Base-by-base conservation (phyloP, 78 protist genomes). In the Diacronema lutheri region DNA sequence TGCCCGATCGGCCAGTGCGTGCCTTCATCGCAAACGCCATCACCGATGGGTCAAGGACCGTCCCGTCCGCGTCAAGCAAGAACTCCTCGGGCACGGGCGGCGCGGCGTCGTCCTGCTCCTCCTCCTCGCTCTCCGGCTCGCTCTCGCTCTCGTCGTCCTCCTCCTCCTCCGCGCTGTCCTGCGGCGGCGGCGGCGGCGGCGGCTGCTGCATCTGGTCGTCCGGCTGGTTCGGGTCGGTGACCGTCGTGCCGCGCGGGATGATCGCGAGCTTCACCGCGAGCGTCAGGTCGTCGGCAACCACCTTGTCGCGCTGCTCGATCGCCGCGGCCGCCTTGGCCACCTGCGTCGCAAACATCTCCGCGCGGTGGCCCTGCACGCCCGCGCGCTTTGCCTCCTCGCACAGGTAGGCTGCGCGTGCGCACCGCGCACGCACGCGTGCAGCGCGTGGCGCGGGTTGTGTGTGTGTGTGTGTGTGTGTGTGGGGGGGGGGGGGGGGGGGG, bases 61-160 rank as follows among this genome's bases (percentile, higher is more conserved):
- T 71, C 79, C 81, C 89, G 84, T 86, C 89, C 11, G 81, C 60
- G 58, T 86, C 89, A 65, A 86, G 76, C 68, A 86, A 62, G 73
- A 86, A 86, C 89, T 86, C 89, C 87, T 83, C 81, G 56, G 87
- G 87, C 58, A 69, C 68, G 56, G 50, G 40, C 33, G 83, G 83
- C 40, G 83, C 12, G 11, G 68, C n/a, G 68, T 77, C 83, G 57
- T 46, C 68, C 62, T 81, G 62, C 65, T 81, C 88, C 78, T 58
- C 33, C 50, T 44, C 50, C 78, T 86, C 84, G 16, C 21, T 26
- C 76, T 57, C 78, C 29, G 71, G 74, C 69, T 81, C 85, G 69
- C 76, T 66, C 81, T 84, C 88, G 21, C 56, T 23, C 89, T 84
- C 83, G 37, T 38, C 38, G 64, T 66, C 46, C 73, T 64, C 60